Base-by-base conservation (phyloP, 78 protist genomes). In the Anaeramoeba flamelloides region DNA sequence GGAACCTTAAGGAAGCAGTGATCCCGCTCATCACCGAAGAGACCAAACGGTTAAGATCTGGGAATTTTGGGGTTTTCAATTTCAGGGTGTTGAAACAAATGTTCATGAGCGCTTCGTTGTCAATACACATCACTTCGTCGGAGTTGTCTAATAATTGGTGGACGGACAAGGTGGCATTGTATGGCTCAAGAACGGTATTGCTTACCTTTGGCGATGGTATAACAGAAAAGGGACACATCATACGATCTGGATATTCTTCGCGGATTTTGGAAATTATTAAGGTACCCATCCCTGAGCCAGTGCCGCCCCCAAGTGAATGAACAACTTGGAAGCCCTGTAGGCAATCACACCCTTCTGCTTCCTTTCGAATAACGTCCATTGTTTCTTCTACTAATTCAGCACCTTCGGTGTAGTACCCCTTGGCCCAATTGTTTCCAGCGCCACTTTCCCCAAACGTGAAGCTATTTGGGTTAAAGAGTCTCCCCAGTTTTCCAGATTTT, bases 291-390 rank as follows among this genome's bases (percentile, higher is more conserved):
- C 99, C 99, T 22, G 99, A 93, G 69, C 99, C 99, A 36, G 99
- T 97, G 39, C 99, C 99, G 41, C 99, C 99, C 39, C 99, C 99
- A 40, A 97, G 90, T 22, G 99, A 97, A 92, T 95, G 98, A 12
- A 93, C 40, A 38, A 93, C 83, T 84, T 93, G 98, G 95, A 97
- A 95, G 76, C 99, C 99, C 86, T 97, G 99, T 17, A 97, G 92
- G 84, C 96, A 92, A 81, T 95, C 97, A 85, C 94, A 89, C 64
- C 75, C 31, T 88, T 95, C 99, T 33, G 98, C 96, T 87, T 95
- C 98, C 86, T 90, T 93, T 83, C 97, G 92, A 31, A 94, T 91
- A 40, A 91, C 91, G 41, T 97, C 99, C 38, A 97, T 90, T 1
- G 94, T 95, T 3, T 88, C 69, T 81, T 95, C 98, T 75, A 94